Conservation (phyloP, 495 filamentous ascomycete species). For the Podospora pseudoanserina region DNA sequence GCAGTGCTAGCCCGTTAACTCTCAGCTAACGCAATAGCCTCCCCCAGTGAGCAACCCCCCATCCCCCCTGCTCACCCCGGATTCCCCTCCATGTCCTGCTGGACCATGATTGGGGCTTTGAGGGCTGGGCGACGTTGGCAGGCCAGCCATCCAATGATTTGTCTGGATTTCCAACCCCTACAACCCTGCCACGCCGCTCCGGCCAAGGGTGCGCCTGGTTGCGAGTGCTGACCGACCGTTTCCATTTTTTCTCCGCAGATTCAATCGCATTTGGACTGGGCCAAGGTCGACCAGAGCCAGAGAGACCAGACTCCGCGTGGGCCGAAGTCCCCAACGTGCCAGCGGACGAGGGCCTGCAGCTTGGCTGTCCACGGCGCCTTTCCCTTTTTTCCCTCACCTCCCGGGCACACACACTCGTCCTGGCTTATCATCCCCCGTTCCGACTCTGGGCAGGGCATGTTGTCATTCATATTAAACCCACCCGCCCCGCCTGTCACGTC, state of each 20-base stretch:
- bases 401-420: conserved; percentile 1
- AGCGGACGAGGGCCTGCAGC: background rate
- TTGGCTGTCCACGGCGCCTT: conserved; percentile 12
- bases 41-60: background rate
- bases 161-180: background rate
- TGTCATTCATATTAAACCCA: conserved; percentile 20
- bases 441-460: background rate
- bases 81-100: conserved; percentile 16
- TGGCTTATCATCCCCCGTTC: conserved; percentile 11
- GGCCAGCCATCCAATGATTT: conserved; percentile 13
- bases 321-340: conserved; percentile 1
- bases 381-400: conserved; percentile 21
- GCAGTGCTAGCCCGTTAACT: background rate
- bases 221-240: conserved; percentile 21
- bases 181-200: conserved; percentile 7
- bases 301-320: conserved; percentile 11
- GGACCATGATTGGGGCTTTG: conserved; percentile 8
- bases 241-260: conserved; percentile 25
- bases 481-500: conserved; percentile 23
- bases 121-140: conserved; percentile 5
- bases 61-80: conserved; percentile 28
- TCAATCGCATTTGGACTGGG: conserved; percentile 4
- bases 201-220: conserved; percentile 9
- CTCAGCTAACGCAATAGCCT: conserved; percentile 6
- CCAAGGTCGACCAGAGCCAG: background rate